Percentiles rank a stretch among this genome's conserved stretches.
Conservation (phyloP, 306 rosid species). For the Corylus americana region DNA sequence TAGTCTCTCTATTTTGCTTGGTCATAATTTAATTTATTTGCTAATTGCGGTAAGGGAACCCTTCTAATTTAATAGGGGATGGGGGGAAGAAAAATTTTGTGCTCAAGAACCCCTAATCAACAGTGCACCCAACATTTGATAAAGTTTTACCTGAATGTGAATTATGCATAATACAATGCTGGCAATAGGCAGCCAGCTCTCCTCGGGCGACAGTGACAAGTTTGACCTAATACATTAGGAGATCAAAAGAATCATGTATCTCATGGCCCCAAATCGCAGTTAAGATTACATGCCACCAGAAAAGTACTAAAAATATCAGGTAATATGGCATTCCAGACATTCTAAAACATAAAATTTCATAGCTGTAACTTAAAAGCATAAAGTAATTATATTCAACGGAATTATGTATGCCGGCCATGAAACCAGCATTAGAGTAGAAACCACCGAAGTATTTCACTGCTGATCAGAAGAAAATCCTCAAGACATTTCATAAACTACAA, state of each 20-base stretch:
- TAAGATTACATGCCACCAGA: not conserved
- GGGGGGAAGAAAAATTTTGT: not conserved
- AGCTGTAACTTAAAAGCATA: not conserved
- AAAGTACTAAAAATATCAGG: not conserved
- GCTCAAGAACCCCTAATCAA: not conserved
- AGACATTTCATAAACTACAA: not conserved
- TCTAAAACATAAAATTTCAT: not conserved
- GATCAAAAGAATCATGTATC: constrained; percentile 1
- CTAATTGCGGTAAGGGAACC: no score
- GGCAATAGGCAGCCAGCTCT: constrained; percentile 93
- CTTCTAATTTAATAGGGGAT: not conserved
- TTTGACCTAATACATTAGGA: constrained; percentile 60
- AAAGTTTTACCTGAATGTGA: constrained; percentile 76
- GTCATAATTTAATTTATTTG: not conserved
- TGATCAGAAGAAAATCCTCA: not conserved
- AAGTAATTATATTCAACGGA: not conserved
- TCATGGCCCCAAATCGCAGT: not conserved
- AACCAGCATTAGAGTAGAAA: not conserved
- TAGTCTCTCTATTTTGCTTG: not conserved
- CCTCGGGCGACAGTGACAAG: constrained; percentile 79
- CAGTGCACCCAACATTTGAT: not conserved
- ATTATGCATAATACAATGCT: constrained; percentile 81
- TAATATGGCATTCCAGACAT: not conserved
- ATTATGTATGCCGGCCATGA: not conserved
- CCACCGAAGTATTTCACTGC: not conserved